Evolutionary conservation across 306 rosid species (phyloP).

Genomic region (Cicer cuneatum): DNA sequence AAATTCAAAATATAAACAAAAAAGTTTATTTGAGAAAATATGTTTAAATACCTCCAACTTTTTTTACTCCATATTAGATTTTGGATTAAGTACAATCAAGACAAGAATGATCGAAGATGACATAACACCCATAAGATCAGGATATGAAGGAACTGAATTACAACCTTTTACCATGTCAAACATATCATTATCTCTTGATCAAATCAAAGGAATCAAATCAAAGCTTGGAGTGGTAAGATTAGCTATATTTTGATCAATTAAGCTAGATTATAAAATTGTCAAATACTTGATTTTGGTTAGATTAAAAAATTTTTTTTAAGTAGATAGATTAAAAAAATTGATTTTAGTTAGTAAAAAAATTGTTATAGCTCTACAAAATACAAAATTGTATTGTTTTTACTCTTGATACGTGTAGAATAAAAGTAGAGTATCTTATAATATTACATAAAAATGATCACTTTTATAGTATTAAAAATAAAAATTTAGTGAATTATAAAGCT

Average conservation of each 20-base stretch:
- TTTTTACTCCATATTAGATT: constrained; percentile 47
- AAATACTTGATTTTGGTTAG: too few relatives aligned
- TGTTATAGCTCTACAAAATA: too few relatives aligned
- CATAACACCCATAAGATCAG: constrained; percentile 59
- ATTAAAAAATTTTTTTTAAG: too few relatives aligned
- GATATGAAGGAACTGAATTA: constrained; percentile 51
- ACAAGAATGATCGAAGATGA: constrained; percentile 52
- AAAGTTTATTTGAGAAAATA: not conserved
- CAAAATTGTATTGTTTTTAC: too few relatives aligned
- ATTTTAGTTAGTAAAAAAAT: too few relatives aligned
- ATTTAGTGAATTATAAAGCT: too few relatives aligned
- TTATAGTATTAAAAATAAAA: too few relatives aligned
- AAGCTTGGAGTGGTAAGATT: constrained; percentile 68
- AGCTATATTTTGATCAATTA: not conserved
- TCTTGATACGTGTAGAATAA: too few relatives aligned
- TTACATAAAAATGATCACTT: too few relatives aligned
- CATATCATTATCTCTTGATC: constrained; percentile 54
- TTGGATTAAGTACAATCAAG: constrained; percentile 41
- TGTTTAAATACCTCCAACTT: constrained; percentile 13
- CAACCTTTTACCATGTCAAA: constrained; percentile 44
- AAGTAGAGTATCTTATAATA: too few relatives aligned
- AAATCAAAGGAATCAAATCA: constrained; percentile 56
- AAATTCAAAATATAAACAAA: not conserved
- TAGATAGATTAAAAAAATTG: too few relatives aligned
- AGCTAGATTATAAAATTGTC: not conserved